Evolutionary conservation across 352 stramenopile species (phyloP).

Genomic region (Stephanocyclus meneghinianus): DNA sequence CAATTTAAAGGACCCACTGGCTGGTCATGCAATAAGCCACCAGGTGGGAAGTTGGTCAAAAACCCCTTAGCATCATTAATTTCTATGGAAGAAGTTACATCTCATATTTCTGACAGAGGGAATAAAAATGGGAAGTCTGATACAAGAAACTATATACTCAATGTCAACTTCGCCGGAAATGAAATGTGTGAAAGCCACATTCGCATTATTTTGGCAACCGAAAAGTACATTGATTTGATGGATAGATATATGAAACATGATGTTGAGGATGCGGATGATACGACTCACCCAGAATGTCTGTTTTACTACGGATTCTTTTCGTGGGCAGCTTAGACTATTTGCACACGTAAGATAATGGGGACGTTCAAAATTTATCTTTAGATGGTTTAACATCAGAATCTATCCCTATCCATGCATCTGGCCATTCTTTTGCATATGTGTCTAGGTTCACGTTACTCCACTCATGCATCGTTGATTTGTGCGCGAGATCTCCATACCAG

Average conservation of each 20-base stretch:
- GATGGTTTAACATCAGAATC: conserved; percentile 58
- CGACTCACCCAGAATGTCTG: conserved; percentile 24
- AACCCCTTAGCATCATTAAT: conserved; percentile 72
- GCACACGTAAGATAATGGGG: neutral
- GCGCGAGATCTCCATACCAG: conserved; percentile 59
- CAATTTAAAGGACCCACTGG: conserved; percentile 46
- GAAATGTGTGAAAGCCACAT: conserved; percentile 79
- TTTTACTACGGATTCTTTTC: conserved; percentile 54
- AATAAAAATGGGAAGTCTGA: conserved; percentile 7
- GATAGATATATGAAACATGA: conserved; percentile 30
- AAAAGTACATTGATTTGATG: conserved; percentile 24
- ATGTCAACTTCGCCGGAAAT: conserved; percentile 82
- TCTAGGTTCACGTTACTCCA: conserved; percentile 57
- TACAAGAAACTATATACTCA: conserved; percentile 67
- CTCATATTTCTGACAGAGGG: conserved; percentile 27
- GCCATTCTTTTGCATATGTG: conserved; percentile 72
- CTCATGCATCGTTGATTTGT: conserved; percentile 57
- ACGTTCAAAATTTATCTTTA: conserved; percentile 60
- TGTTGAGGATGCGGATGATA: neutral
- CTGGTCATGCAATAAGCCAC: conserved; percentile 21
- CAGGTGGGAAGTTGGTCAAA: conserved; percentile 28
- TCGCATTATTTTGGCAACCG: conserved; percentile 57
- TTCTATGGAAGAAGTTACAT: conserved; percentile 52
- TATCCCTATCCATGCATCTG: conserved; percentile 73
- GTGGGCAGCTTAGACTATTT: conserved; percentile 17